Conservation (phyloP, 148 eudicot genomes). For the Linanthus parryae region DNA sequence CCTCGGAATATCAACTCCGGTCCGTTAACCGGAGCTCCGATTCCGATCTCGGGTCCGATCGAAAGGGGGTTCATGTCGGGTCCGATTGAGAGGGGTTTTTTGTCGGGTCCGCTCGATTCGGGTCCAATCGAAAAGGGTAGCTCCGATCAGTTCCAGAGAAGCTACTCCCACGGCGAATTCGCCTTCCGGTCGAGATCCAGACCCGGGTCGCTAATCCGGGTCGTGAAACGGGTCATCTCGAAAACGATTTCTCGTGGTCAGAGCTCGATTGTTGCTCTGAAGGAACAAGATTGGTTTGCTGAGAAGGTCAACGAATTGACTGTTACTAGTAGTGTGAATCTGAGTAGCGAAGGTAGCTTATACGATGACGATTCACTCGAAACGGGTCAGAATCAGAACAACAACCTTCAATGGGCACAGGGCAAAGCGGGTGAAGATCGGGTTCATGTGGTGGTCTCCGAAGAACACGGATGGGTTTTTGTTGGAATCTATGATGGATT, state of each 20-base stretch:
- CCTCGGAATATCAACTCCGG: conserved; percentile 98
- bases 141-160: conserved; percentile 45
- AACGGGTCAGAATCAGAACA: too few relatives aligned
- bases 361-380: conserved; percentile 56
- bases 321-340: conserved; percentile 41
- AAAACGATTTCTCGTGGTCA: conserved; percentile 54
- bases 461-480: conserved; percentile 89
- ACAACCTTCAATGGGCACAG: conserved; percentile 94
- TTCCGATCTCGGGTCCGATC: conserved; percentile 44
- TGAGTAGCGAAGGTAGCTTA: conserved; percentile 64
- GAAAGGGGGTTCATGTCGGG: conserved; percentile 80
- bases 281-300: conserved; percentile 54
- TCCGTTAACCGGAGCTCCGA: too few relatives aligned
- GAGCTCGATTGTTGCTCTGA: conserved; percentile 70
- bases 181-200: conserved; percentile 28
- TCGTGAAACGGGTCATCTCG: conserved; percentile 49
- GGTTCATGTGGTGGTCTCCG: conserved; percentile 89
- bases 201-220: conserved; percentile 47
- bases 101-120: too few relatives aligned
- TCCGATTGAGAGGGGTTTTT: conserved; percentile 74
- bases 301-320: conserved; percentile 48
- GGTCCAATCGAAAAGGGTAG: conserved; percentile 91
- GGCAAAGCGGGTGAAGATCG: conserved; percentile 97
- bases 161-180: conserved; percentile 61
- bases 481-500: conserved; percentile 96